Conservation (phyloP, 805 yeast species). For the Cyberlindnera euphorbiae region DNA sequence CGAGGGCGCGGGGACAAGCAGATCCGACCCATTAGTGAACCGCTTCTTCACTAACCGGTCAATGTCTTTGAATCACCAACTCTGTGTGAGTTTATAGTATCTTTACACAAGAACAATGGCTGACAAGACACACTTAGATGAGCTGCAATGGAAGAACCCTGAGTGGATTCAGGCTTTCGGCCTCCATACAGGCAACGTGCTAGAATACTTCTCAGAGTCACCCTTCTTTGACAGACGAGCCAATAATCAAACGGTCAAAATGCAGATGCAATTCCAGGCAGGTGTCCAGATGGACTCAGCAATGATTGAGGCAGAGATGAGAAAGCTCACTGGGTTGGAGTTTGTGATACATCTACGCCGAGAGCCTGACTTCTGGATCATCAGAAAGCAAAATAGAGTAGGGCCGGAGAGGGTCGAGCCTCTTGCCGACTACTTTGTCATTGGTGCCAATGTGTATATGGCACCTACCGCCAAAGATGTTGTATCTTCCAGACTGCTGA, state of each 20-base stretch:
- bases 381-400: constrained; percentile 72
- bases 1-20: background rate
- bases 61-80: background rate
- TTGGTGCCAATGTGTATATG: constrained; percentile 90
- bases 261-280: constrained; percentile 87
- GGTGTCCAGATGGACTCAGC: constrained; percentile 31
- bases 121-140: constrained; percentile 53
- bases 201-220: constrained; percentile 88
- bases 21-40: no score
- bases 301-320: constrained; percentile 50
- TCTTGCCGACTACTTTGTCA: constrained; percentile 76
- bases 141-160: constrained; percentile 94
- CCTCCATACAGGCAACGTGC: constrained; percentile 79
- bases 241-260: constrained; percentile 88
- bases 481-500: constrained; percentile 57
- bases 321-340: constrained; percentile 81
- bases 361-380: constrained; percentile 92
- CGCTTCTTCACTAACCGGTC: background rate
- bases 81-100: no score
- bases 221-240: constrained; percentile 95
- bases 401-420: constrained; percentile 47
- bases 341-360: constrained; percentile 68
- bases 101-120: constrained; percentile 18
- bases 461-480: constrained; percentile 76
- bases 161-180: constrained; percentile 95